Percentiles rank a stretch among this genome's conserved stretches.
These are phyloP conservation scores for Helotiales sp. DNA, from an alignment of 2,329 filamentous ascomycete species.

Conservation along the genomic window DNA sequence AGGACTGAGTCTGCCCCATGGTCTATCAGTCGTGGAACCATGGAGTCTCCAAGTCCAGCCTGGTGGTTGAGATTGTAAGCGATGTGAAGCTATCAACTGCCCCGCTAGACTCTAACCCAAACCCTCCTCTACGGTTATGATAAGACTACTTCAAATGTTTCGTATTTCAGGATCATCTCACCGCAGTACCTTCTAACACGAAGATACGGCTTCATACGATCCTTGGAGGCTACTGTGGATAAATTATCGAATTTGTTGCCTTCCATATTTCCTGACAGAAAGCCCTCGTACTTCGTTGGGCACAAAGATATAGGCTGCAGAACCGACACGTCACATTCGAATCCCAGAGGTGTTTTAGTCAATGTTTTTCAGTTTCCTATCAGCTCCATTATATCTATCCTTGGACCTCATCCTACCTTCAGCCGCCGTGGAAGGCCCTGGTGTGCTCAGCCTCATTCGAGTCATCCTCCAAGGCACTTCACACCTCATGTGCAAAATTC, in stretches of 20 bases:
- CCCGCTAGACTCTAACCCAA: background rate
- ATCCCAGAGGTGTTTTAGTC: no score
- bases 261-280: background rate
- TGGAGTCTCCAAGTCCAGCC: constrained; percentile 22
- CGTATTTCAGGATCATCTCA: no score
- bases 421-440: background rate
- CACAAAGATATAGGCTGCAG: background rate
- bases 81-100: background rate
- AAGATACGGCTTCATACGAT: background rate
- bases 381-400: no score
- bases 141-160: no score
- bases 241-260: background rate
- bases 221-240: background rate
- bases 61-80: constrained; percentile 2
- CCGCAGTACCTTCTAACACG: background rate
- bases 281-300: background rate
- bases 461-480: background rate
- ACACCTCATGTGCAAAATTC: background rate
- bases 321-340: background rate
- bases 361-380: no score
- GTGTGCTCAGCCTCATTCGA: background rate
- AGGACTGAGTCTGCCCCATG: constrained; percentile 38
- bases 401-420: background rate
- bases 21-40: constrained; percentile 8
- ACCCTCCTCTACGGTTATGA: background rate